Evolutionary conservation across 768 basidiomycete species (phyloP), one percentile per base, ranked within the genome.

Genomic region (Phylloporus rhodoxanthus): DNA sequence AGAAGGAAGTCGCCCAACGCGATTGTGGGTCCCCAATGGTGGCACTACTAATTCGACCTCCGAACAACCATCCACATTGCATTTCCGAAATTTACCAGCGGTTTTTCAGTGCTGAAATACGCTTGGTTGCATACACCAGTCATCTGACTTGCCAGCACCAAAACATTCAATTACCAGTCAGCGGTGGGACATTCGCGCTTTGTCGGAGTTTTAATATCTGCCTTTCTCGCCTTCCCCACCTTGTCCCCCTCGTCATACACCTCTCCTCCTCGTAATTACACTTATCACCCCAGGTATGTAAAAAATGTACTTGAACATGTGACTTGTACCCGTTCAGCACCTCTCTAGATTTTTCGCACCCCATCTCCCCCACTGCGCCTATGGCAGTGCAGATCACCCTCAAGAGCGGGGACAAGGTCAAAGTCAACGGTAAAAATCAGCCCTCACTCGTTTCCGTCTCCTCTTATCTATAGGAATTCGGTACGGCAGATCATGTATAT

Each of bases 401-500:
- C 75, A 87, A 84, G 78, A 87, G 80, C 60, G 87, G 88, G 53
- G 87, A 89, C 63, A 78, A 80, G 66, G 84, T 91, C 64, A 87
- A 85, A 81, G 73, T 87, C 50, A 91, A 91, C 72, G 89, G 89
- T 91, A 81, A 74, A 68, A 68, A 54, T 57, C 52, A 46, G 48
- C 37, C 45, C 52, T 46, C 48, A 14, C 47, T 28, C 36, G 23
- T 4, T 52, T 50, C 51, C 45, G 54, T 59, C 53, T 45, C 44
- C 57, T 55, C 46, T 55, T 41, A 56, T 48, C 23, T 30, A 45
- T 40, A 51, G 52, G 17, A 56, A 39, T 59, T 11, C 53, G 75
- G 71, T 78, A 68, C 64, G 49, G 37, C 60, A 96, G 95, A 97
- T 70, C 93, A 97, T 72, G 94, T 97, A 59, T 98, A 96, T 66